Evolutionary conservation across 257 asterid genomes (phyloP), one percentile per base, ranked within the genome.

Genomic region (Solanum neorickii): DNA sequence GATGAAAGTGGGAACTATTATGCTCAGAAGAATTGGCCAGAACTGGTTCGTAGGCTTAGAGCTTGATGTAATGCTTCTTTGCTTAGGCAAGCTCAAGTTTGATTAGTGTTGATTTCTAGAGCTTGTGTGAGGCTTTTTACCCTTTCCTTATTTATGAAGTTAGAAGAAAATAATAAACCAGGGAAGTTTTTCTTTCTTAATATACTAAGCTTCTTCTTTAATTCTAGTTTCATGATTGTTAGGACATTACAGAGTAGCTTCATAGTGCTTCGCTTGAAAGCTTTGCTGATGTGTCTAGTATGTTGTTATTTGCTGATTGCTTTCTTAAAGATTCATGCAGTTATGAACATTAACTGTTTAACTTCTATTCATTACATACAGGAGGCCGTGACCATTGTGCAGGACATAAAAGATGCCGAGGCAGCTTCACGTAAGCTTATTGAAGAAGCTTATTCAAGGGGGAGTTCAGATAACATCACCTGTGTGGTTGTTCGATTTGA

Each of bases 391-490:
- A 86, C 90, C n/a, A 86, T 95, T 35, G 95, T 94, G 91, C 92
- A 92, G 88, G 94, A 90, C 56, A 91, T 94, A 86, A 33, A 87
- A 46, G 97, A 94, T 89, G 91, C 95, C 15, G 96, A 95, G 89
- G 93, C 91, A 66, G 97, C 98, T 87, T 91, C 95, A 11, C 93
- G 91, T 85, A 95, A 91, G 88, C 94, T 95, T 14, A 88, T 89
- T 35, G 93, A 93, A 88, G 97, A 93, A 91, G 96, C 98, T 23
- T 94, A 89, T 83, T 88, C 89, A 16, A 91, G 86, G 87, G 98
- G 98, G 49, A 95, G 97, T 89, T 90, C 94, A 0, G 98, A 95
- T 91, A 95, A 95, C 88, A 95, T 94, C 80, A 95, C 97, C 86
- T 93, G 96, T 74, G 88, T 95, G 39, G 96, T 95, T 18, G 98